Evolutionary conservation across 2,329 filamentous ascomycete genomes (phyloP).

Genomic region (Hansfordia pulvinata): DNA sequence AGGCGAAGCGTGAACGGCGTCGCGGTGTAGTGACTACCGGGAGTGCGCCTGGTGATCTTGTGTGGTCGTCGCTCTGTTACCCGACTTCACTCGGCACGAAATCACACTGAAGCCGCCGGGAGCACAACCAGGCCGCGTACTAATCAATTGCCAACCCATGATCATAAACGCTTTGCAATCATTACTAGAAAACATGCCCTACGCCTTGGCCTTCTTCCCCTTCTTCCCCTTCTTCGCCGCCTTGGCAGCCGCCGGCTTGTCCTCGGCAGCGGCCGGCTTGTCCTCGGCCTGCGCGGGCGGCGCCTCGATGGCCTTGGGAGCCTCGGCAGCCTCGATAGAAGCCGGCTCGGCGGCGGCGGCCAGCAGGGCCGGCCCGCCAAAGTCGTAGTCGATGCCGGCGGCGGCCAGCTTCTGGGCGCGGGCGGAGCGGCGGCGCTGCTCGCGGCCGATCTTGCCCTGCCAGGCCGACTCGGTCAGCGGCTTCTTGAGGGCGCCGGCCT

Average conservation of each 20-base stretch:
- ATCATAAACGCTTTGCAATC: no score
- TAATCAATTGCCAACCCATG: no score
- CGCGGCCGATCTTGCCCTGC: conserved; percentile 59
- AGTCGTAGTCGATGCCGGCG: conserved; percentile 78
- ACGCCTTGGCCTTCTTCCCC: conserved; percentile 25
- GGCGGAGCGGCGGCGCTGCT: conserved; percentile 54
- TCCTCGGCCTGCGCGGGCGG: conserved; percentile 15
- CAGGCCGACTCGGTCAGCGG: conserved; percentile 65
- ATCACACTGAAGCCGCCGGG: no score
- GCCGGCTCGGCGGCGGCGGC: conserved; percentile 24
- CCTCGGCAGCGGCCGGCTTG: conserved; percentile 15
- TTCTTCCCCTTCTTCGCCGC: conserved; percentile 20
- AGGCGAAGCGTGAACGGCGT: no score
- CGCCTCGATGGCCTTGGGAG: conserved; percentile 24
- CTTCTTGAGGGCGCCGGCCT: conserved; percentile 59
- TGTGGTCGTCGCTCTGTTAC: no score
- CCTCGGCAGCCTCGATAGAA: conserved; percentile 21
- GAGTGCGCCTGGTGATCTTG: no score
- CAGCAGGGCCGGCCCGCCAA: conserved; percentile 62
- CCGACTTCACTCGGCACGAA: no score
- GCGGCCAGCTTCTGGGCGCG: conserved; percentile 66
- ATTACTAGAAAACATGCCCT: no score
- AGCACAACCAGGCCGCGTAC: no score
- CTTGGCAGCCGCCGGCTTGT: conserved; percentile 11
- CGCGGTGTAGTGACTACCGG: no score